These are phyloP conservation scores for Chaetomium sp. DNA, from an alignment of 2,329 filamentous ascomycete genomes.

Conservation along the genomic window DNA sequence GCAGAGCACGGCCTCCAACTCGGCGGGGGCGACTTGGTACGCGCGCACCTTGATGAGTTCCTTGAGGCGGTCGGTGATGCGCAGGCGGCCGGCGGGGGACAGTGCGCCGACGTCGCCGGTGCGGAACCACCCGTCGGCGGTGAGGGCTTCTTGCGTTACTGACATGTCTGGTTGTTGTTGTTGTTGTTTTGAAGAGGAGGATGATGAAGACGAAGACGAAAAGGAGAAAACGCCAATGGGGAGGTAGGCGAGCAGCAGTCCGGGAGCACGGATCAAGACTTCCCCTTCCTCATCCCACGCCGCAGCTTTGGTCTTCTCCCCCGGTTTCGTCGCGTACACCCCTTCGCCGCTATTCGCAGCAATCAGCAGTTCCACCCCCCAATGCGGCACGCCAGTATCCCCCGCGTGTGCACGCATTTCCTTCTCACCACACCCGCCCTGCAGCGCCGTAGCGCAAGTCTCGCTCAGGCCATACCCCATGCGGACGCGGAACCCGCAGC, in stretches of 20 bases:
- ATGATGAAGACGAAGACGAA: neutral
- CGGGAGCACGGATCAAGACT: conserved; percentile 58
- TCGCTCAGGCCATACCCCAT: conserved; percentile 75
- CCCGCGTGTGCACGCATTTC: conserved; percentile 45
- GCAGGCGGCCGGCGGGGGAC: conserved; percentile 48
- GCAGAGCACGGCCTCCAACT: conserved; percentile 34
- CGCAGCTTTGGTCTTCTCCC: conserved; percentile 32
- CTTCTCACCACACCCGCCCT: conserved; percentile 47
- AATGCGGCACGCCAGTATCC: conserved; percentile 59
- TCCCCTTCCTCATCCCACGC: conserved; percentile 52
- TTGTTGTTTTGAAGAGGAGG: no score
- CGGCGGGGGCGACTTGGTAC: conserved; percentile 38
- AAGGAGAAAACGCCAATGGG: conserved; percentile 39
- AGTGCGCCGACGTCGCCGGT: conserved; percentile 58
- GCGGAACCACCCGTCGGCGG: conserved; percentile 59
- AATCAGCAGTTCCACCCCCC: conserved; percentile 57
- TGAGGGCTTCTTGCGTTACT: conserved; percentile 33
- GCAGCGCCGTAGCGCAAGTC: conserved; percentile 57
- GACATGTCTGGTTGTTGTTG: conserved; percentile 30
- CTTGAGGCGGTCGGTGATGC: conserved; percentile 67
- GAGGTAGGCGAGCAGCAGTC: conserved; percentile 64
- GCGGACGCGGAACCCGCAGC: conserved; percentile 42
- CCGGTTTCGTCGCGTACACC: conserved; percentile 27
- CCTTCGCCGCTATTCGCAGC: conserved; percentile 38
- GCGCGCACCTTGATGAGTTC: conserved; percentile 44